Evolutionary conservation across 495 filamentous ascomycete genomes (phyloP).

Genomic region (Lindgomyces ingoldianus): DNA sequence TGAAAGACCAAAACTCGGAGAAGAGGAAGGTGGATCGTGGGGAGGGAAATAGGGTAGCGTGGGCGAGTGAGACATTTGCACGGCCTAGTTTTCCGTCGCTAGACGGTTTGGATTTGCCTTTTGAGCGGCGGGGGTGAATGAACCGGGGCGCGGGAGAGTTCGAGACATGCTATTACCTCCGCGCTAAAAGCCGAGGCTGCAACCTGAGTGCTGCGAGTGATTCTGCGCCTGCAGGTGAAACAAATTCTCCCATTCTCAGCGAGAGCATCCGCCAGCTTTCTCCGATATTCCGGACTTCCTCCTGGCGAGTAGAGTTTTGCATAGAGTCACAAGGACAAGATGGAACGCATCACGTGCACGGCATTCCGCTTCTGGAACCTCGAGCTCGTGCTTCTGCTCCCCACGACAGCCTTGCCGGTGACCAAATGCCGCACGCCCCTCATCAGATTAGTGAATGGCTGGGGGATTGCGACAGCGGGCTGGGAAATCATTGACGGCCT

Average conservation of each 20-base stretch:
- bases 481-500: neutral
- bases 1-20: neutral
- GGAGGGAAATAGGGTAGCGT: neutral
- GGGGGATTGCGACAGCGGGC: neutral
- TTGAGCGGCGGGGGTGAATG: neutral
- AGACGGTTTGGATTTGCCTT: neutral
- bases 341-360: slow-evolving; percentile 9
- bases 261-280: neutral
- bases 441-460: neutral
- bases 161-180: neutral
- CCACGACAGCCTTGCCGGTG: neutral
- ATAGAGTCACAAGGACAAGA: neutral
- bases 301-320: too few species aligned
- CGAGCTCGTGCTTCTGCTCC: neutral
- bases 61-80: neutral
- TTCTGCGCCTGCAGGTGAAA: slow-evolving; percentile 14
- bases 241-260: neutral
- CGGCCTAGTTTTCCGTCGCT: neutral
- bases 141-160: neutral
- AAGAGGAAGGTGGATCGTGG: neutral
- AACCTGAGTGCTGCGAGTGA: neutral
- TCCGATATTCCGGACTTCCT: neutral
- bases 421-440: neutral
- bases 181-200: slow-evolving; percentile 1
- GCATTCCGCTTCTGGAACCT: neutral